These are phyloP conservation scores for Calonectria montana DNA, from an alignment of 2,329 filamentous ascomycete species.

Conservation along the genomic window DNA sequence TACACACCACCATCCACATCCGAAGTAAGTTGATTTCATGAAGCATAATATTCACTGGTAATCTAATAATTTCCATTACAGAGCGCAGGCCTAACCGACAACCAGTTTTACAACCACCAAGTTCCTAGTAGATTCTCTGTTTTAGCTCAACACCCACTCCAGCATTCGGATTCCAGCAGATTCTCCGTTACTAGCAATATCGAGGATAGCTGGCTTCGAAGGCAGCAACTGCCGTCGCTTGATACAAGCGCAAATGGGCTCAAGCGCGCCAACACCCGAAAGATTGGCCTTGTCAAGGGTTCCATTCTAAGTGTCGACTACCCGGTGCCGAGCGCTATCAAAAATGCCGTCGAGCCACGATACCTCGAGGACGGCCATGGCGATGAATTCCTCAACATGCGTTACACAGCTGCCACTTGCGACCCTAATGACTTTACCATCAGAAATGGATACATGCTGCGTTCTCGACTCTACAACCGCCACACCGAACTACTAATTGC, in stretches of 20 bases:
- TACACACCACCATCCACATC: neutral
- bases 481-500: neutral
- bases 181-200: neutral
- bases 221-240: neutral
- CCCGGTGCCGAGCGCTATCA: neutral
- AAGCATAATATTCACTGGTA: too few relatives aligned
- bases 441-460: neutral
- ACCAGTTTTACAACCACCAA: too few relatives aligned
- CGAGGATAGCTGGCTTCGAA: neutral
- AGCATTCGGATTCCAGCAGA: neutral
- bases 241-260: neutral
- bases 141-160: neutral
- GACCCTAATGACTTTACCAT: conserved; percentile 2
- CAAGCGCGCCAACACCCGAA: neutral
- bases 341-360: neutral
- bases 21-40: neutral
- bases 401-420: neutral
- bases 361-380: neutral
- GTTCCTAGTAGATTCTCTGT: neutral
- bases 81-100: neutral
- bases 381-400: neutral
- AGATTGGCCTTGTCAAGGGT: neutral
- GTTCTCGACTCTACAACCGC: neutral
- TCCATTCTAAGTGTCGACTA: neutral
- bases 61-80: neutral